These are phyloP conservation scores for Hemileia vastatrix DNA, from an alignment of 1,284 basidiomycete species.

Conservation along the genomic window DNA sequence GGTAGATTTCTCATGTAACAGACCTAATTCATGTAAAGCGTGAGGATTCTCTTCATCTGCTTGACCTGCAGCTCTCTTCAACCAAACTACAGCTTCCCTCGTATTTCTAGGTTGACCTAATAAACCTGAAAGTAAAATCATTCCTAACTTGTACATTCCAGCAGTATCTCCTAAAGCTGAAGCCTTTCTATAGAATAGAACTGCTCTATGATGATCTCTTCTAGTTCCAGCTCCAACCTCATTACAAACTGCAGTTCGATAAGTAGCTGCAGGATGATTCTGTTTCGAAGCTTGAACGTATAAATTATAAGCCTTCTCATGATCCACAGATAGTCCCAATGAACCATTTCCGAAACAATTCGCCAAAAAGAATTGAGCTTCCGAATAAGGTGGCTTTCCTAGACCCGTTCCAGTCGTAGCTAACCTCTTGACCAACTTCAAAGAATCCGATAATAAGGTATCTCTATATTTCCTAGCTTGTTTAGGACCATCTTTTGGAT, in stretches of 20 bases:
- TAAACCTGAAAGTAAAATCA: conserved; percentile 79
- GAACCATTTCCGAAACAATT: conserved; percentile 95
- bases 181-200: conserved; percentile 93
- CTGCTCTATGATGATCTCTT: conserved; percentile 73
- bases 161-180: conserved; percentile 91
- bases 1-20: conserved; percentile 65
- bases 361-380: conserved; percentile 98
- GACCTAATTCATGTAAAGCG: conserved; percentile 88
- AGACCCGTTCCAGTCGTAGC: conserved; percentile 62
- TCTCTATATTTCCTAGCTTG: conserved; percentile 69
- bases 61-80: conserved; percentile 87
- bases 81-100: conserved; percentile 87
- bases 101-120: conserved; percentile 76
- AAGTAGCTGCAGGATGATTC: conserved; percentile 88
- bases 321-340: conserved; percentile 86
- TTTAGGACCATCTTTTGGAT: no score
- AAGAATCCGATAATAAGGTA: conserved; percentile 69
- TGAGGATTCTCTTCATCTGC: conserved; percentile 98
- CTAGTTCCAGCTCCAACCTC: conserved; percentile 98
- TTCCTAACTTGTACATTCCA: conserved; percentile 98
- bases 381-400: conserved; percentile 62
- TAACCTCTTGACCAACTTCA: conserved; percentile 84
- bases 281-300: conserved; percentile 96
- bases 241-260: conserved; percentile 96
- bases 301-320: conserved; percentile 95